Conservation (phyloP, 1,284 basidiomycete species). For the Termitomyces sp. region DNA sequence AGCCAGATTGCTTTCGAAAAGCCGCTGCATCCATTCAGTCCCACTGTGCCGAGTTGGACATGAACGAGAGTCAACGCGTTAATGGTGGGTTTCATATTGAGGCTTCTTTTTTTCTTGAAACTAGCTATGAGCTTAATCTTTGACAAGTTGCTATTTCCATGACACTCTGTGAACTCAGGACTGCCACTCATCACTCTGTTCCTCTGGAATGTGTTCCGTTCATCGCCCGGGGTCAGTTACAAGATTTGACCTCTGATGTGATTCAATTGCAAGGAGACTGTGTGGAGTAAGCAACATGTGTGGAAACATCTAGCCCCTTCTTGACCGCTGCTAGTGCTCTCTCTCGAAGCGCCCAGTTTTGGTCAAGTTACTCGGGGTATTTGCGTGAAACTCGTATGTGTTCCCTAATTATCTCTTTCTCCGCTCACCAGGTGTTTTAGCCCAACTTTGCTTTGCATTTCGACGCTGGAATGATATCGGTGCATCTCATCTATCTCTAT, state of each 20-base stretch:
- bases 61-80: constrained; percentile 56
- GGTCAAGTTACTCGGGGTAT: constrained; percentile 80
- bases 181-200: constrained; percentile 57
- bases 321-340: constrained; percentile 45
- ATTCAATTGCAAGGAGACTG: constrained; percentile 38
- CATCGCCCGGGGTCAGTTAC: constrained; percentile 17
- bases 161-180: constrained; percentile 72
- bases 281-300: constrained; percentile 44
- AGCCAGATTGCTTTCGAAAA: constrained; percentile 61
- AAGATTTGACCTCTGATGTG: constrained; percentile 9
- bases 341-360: constrained; percentile 71
- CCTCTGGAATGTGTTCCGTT: constrained; percentile 63
- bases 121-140: not conserved
- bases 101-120: not conserved
- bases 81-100: constrained; percentile 35
- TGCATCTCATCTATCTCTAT: constrained; percentile 21
- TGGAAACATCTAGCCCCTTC: not conserved
- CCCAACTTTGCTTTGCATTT: constrained; percentile 71
- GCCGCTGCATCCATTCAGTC: constrained; percentile 43
- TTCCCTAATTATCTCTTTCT: constrained; percentile 2
- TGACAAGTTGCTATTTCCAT: constrained; percentile 64
- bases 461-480: constrained; percentile 69
- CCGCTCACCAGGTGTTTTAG: constrained; percentile 29
- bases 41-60: constrained; percentile 53
- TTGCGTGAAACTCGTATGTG: constrained; percentile 67